Percentiles rank a stretch among this genome's conserved stretches.
Conservation (phyloP, 2,329 filamentous ascomycete species). For the Seiridium unicorne region DNA sequence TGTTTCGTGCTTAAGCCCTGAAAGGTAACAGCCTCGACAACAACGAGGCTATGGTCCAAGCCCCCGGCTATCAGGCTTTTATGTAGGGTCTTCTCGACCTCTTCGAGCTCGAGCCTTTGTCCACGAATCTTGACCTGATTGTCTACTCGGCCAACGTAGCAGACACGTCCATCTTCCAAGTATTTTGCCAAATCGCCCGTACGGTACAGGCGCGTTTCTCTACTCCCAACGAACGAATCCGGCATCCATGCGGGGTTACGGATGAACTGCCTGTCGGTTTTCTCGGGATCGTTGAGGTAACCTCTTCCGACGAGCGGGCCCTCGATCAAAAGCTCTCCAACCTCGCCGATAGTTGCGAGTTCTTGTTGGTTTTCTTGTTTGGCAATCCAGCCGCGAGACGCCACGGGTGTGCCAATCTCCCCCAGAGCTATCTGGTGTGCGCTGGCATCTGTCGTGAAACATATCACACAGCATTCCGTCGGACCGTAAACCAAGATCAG, state of each 20-base stretch:
- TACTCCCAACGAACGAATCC: not conserved
- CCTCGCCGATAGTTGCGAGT: not conserved
- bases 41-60: no score
- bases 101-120: not conserved
- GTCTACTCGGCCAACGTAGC: not conserved
- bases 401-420: not conserved
- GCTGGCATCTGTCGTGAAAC: not conserved
- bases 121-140: conserved; percentile 2
- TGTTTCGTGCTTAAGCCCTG: no score
- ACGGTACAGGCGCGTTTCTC: not conserved
- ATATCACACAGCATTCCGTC: not conserved
- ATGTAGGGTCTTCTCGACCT: not conserved
- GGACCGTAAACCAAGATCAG: not conserved
- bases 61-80: no score
- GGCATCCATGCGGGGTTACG: not conserved
- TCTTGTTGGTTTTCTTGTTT: not conserved
- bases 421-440: not conserved
- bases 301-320: not conserved
- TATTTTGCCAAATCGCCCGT: not conserved
- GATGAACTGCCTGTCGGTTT: not conserved
- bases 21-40: no score
- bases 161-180: not conserved
- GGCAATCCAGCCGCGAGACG: not conserved
- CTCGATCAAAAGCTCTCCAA: not conserved
- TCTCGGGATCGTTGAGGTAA: not conserved